These are phyloP conservation scores for Xerocomellus chrysenteron DNA, from an alignment of 768 basidiomycete genomes.

Conservation along the genomic window DNA sequence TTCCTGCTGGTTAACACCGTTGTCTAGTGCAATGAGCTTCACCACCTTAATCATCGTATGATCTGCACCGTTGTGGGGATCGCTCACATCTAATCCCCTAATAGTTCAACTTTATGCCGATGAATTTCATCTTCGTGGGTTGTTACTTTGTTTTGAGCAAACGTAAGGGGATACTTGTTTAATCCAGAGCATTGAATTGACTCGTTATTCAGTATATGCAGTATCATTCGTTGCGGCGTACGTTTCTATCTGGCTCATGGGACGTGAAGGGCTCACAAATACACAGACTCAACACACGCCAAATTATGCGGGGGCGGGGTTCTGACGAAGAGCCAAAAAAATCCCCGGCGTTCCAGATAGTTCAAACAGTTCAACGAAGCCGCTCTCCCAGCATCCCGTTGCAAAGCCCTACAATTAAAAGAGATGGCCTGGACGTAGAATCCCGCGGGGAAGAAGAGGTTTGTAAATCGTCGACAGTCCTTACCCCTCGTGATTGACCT, in stretches of 20 bases:
- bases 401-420: neutral
- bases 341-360: conserved; percentile 29
- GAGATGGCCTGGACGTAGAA: neutral
- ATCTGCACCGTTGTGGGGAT: neutral
- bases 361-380: conserved; percentile 1
- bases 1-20: neutral
- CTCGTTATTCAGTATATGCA: conserved; percentile 48
- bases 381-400: conserved; percentile 2
- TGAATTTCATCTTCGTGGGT: conserved; percentile 58
- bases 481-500: neutral
- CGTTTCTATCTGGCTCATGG: conserved; percentile 15
- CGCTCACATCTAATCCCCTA: neutral
- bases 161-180: conserved; percentile 40
- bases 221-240: conserved; percentile 68
- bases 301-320: conserved; percentile 51
- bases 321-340: conserved; percentile 43
- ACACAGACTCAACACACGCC: conserved; percentile 58
- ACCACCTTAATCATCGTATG: conserved; percentile 57
- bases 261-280: conserved; percentile 10
- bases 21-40: conserved; percentile 33
- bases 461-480: neutral
- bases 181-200: neutral
- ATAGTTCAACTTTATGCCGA: conserved; percentile 55
- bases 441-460: conserved; percentile 3
- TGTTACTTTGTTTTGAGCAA: conserved; percentile 68